Percentiles rank a stretch among this genome's conserved stretches.
Evolutionary conservation across 148 eudicot genomes (phyloP).

Genomic region (Rhododendron griersonianum): DNA sequence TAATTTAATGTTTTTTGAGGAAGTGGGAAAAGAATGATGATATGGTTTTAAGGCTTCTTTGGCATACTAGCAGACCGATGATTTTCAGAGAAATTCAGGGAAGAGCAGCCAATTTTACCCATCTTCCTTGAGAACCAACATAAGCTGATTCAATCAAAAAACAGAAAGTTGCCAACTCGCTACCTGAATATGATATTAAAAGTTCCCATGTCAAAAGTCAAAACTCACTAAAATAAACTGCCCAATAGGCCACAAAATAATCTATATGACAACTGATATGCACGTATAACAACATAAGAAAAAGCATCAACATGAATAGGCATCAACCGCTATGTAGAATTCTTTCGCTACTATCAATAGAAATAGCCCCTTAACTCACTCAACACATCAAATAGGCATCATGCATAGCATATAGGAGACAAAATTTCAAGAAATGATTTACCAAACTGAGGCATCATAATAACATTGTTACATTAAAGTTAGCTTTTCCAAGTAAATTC

Average conservation of each 20-base stretch:
- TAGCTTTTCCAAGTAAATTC: background rate
- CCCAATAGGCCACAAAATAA: slow-evolving; percentile 16
- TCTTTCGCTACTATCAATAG: background rate
- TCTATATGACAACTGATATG: slow-evolving; percentile 16
- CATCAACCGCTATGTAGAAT: background rate
- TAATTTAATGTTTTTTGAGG: background rate
- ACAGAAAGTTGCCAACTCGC: slow-evolving; percentile 19
- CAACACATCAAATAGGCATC: background rate
- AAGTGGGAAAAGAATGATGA: slow-evolving; percentile 5
- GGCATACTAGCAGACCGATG: slow-evolving; percentile 8
- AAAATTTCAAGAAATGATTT: background rate
- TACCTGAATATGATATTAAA: slow-evolving; percentile 16
- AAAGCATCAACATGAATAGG: slow-evolving; percentile 5
- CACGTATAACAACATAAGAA: background rate
- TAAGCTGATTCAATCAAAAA: slow-evolving; percentile 25
- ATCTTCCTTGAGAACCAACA: slow-evolving; percentile 21
- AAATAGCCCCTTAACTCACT: background rate
- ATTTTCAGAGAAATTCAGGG: slow-evolving; percentile 19
- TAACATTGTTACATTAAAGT: background rate
- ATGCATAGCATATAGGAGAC: background rate
- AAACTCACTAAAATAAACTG: slow-evolving; percentile 24
- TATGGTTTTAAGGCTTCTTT: background rate
- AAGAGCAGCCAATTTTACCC: slow-evolving; percentile 15
- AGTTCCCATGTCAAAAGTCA: slow-evolving; percentile 49
- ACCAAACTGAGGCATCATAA: background rate